Base-by-base conservation (phyloP, 148 eudicot genomes). In the Nepenthes gracilis region DNA sequence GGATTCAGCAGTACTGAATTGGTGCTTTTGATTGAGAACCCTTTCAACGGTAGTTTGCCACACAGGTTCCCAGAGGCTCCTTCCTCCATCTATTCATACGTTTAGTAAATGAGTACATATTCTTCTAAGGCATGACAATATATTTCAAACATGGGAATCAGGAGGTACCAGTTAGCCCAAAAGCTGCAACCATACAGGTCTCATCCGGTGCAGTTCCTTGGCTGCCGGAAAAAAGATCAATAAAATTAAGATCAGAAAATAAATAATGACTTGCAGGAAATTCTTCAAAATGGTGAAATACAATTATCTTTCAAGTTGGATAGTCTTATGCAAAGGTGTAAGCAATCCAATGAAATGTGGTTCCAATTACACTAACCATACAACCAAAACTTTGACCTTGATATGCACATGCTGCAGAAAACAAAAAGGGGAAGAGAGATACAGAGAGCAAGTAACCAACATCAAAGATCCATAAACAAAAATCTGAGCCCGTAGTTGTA, bases 381-480 rank as follows among this genome's bases (percentile, higher is more conserved):
- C 6, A 4, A 40, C 45, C 8, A 3, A 40, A 40, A 40, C 45
- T 40, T 40, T 23, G 23, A 0, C 23, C 23, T 23, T 23, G 23
- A 23, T 23, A 23, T 23, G 23, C 23, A 23, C 23, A 23, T 23
- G 45, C 4, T 40, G 8, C 8, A 40, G 45, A 40, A 40, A 40
- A 40, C 4, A 40, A 12, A 38, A 32, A 70, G 5, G 63, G 52
- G 51, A 57, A 62, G 47, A 62, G 53, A 56, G 53, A 9, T 40
- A 12, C 8, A 51, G 43, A 62, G 64, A 54, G 47, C 48, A 45
- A 11, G 11, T 12, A 63, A 86, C 96, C 78, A 69, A 88, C 99
- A 93, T 86, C 33, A 93, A 74, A 73, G 96, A 86, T 71, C 99
- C 99, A 73, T 93, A 93, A 67, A 93, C 99, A 80, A 93, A 88